Conservation (phyloP, 345 rosid species). For the Euphorbia tirucalli region DNA sequence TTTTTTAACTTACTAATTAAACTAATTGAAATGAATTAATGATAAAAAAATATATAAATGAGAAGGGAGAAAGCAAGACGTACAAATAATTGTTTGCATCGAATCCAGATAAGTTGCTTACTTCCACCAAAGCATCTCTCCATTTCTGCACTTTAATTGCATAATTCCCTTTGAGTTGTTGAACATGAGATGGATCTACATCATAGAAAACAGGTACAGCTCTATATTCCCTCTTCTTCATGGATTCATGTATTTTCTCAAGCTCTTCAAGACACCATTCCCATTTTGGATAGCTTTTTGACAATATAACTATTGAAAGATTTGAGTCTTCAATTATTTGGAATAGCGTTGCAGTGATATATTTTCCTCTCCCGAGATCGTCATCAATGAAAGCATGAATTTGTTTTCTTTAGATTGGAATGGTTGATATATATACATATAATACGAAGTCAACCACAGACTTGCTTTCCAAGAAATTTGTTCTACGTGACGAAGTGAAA, state of each 20-base stretch:
- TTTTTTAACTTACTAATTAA: too few species aligned
- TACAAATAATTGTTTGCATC: not conserved
- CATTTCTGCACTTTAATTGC: not conserved
- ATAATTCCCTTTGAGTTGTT: not conserved
- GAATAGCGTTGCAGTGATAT: too few species aligned
- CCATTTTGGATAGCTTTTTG: not conserved
- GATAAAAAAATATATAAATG: not conserved
- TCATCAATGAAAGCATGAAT: too few species aligned
- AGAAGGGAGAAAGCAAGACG: not conserved
- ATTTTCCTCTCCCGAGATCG: too few species aligned
- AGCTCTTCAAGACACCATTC: not conserved
- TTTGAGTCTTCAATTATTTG: too few species aligned
- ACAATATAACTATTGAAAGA: too few species aligned
- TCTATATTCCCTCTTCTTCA: not conserved
- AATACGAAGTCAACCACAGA: too few species aligned
- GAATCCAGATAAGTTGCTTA: not conserved
- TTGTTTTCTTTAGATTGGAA: too few species aligned
- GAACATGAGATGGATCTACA: not conserved
- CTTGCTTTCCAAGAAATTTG: too few species aligned
- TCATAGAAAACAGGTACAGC: not conserved
- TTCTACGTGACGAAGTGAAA: too few species aligned
- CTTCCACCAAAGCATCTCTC: not conserved
- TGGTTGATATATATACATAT: too few species aligned
- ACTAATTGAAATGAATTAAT: too few species aligned
- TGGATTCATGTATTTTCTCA: not conserved